A percentile compares a stretch with the other conserved stretches of the same genome.
These are phyloP conservation scores for Suhomyces coccinellae DNA, from an alignment of 1,139 yeast species.

Conservation along the genomic window DNA sequence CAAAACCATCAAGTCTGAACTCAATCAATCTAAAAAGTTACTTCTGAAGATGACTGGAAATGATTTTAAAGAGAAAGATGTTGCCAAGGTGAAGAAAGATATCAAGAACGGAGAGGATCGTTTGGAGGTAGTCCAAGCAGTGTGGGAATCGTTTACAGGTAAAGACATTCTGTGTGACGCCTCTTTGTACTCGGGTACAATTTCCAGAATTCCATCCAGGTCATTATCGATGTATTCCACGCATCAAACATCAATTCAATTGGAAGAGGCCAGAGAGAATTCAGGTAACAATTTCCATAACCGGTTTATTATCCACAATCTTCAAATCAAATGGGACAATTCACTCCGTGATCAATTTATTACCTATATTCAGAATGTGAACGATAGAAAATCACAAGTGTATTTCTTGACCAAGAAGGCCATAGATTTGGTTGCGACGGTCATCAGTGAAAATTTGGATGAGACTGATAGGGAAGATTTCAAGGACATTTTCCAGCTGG, in stretches of 20 bases:
- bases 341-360: conserved; percentile 59
- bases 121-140: conserved; percentile 24
- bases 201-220: conserved; percentile 12
- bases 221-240: conserved; percentile 31
- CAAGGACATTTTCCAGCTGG: conserved; percentile 14
- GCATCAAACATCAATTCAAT: conserved; percentile 29
- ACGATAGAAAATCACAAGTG: conserved; percentile 54
- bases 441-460: conserved; percentile 24
- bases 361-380: conserved; percentile 61
- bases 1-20: conserved; percentile 44
- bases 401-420: conserved; percentile 74
- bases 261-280: conserved; percentile 32
- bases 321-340: conserved; percentile 80
- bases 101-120: conserved; percentile 36
- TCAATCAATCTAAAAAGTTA: conserved; percentile 33
- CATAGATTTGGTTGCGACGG: conserved; percentile 56
- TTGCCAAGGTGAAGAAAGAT: conserved; percentile 24
- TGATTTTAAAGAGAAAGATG: conserved; percentile 12
- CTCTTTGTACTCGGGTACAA: conserved; percentile 13
- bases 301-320: conserved; percentile 74
- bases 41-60: conserved; percentile 10
- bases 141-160: conserved; percentile 22
- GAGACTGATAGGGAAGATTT: conserved; percentile 18
- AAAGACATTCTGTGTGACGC: conserved; percentile 15
- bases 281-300: conserved; percentile 56